Percentiles rank a stretch among this genome's conserved stretches.
phyloP scores from a whole-genome alignment of 2,329 filamentous ascomycete species.

The Fusarium sp. region DNA sequence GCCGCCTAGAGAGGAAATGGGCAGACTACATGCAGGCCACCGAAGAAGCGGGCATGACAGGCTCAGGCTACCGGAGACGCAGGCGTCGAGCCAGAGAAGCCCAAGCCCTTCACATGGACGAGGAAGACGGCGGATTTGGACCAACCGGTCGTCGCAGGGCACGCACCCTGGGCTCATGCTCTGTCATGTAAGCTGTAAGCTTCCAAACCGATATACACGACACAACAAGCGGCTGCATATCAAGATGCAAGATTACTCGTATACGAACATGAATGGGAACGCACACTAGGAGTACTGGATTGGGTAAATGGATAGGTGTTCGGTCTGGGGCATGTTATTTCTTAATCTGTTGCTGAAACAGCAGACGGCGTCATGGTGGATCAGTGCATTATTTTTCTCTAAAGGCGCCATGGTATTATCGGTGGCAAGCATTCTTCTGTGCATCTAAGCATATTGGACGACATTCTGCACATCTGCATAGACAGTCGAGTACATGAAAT shows the following conservation, averaged over 20 bases:
- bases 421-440: constrained; percentile 15
- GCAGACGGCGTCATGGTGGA: constrained; percentile 42
- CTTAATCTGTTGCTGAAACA: constrained; percentile 13
- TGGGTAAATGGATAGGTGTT: constrained; percentile 28
- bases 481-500: constrained; percentile 30
- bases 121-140: constrained; percentile 74
- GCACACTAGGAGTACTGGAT: constrained; percentile 6
- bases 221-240: background rate
- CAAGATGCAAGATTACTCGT: constrained; percentile 7
- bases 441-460: constrained; percentile 15
- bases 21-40: constrained; percentile 92
- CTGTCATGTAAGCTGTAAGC: constrained; percentile 75
- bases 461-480: constrained; percentile 28
- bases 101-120: constrained; percentile 80
- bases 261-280: constrained; percentile 11
- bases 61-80: constrained; percentile 73
- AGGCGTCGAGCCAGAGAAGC: constrained; percentile 84
- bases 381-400: constrained; percentile 20
- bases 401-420: constrained; percentile 2
- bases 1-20: constrained; percentile 89
- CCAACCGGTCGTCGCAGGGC: constrained; percentile 68
- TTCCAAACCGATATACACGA: constrained; percentile 6
- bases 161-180: constrained; percentile 70
- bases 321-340: constrained; percentile 8
- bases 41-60: constrained; percentile 80